Percentiles rank a stretch among this genome's conserved stretches.
Evolutionary conservation across 2,329 filamentous ascomycete genomes (phyloP).

Genomic region (Neonectria magnoliae): DNA sequence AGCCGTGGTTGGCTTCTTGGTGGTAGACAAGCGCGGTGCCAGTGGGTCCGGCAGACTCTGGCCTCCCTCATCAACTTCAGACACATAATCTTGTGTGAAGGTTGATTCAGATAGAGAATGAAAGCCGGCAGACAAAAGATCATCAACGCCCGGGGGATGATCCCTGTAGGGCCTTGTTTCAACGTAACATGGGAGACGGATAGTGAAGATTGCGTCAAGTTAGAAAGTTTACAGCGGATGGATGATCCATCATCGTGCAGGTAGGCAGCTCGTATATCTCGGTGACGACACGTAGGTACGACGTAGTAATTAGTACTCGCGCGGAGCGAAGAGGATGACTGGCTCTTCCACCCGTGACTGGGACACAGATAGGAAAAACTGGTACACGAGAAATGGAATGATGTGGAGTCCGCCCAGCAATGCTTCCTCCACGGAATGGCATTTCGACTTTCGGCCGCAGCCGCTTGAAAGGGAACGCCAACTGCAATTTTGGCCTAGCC

Average conservation of each 20-base stretch:
- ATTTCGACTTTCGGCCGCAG: conserved; percentile 1
- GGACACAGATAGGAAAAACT: neutral
- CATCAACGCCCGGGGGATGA: neutral
- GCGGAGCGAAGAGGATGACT: neutral
- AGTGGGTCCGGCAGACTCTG: neutral
- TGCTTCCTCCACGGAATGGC: neutral
- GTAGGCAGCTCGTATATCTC: too few species aligned
- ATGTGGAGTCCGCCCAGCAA: neutral
- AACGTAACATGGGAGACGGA: conserved; percentile 3
- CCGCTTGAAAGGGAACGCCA: conserved; percentile 7
- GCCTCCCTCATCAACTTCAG: conserved; percentile 5
- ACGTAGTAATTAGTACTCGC: neutral
- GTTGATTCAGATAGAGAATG: conserved; percentile 23
- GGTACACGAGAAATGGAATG: conserved; percentile 7
- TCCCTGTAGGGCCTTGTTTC: conserved; percentile 22
- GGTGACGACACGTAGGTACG: too few species aligned
- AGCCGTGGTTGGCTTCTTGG: neutral
- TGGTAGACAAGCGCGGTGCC: neutral
- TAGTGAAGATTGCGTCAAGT: neutral
- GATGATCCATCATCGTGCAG: neutral
- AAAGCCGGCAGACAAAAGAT: neutral
- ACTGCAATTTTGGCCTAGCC: neutral
- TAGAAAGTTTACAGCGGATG: neutral
- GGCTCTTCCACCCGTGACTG: neutral
- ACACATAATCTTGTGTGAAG: neutral